Base-by-base conservation (phyloP, 1,284 basidiomycete genomes). In the Fomitopsis schrenkii region DNA sequence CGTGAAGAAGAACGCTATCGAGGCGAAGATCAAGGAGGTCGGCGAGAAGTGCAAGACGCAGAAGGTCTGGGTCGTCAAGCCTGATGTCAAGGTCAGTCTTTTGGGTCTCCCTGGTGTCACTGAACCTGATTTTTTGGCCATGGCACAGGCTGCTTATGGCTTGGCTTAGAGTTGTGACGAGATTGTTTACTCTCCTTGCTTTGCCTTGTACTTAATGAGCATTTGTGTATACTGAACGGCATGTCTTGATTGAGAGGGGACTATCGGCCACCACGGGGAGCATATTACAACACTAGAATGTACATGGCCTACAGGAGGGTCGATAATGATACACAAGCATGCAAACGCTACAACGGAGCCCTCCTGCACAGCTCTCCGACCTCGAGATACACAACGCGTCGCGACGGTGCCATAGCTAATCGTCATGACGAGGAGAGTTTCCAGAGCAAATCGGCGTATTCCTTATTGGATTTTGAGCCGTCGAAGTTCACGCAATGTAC, bases 1-100 rank as follows among this genome's bases (percentile, higher is more conserved):
- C 60, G 82, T 93, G 61, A 92, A 87, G 78, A 94, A 93, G 79
- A 89, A 87, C 55, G 85, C 89, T 6, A 87, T 94, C 55, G 90
- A 92, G 74, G 85, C 85, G 7, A 93, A 93, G 72, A 78, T 94
- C 38, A 80, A 83, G 57, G 90, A 93, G 71, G 80, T 93, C 14
- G 80, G 83, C 17, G 88, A 88, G 74, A 91, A 90, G 70, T 84
- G 83, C 66, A 88, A 83, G 68, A 80, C 84, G 59, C 83, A 79
- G 75, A 91, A 83, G 71, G 75, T 85, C 62, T 93, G 90, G 90
- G 74, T 87, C 38, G 79, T 92, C 30, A 88, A 85, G 67, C 70
- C 77, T 3, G 73, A 74, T 40, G 66, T 73, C 48, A 70, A 72
- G 72, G 77, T 76, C 36, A 58, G 73, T 57, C 1, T 22, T 2